Evolutionary conservation across 441 rosid genomes (phyloP), one percentile per base, ranked within the genome.

Genomic region (Omphalea diandra): DNA sequence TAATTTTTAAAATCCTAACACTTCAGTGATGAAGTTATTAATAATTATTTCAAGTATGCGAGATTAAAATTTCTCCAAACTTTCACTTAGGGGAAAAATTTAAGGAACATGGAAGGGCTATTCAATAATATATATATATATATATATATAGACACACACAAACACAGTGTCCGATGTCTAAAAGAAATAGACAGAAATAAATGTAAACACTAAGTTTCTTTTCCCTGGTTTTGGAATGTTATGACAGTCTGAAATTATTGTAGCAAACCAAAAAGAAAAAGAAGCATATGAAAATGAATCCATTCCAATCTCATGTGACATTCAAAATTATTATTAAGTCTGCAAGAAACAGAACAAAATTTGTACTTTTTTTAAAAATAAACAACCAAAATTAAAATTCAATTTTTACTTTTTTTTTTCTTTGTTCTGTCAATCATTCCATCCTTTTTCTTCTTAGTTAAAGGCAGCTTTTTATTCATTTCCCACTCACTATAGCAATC

Each of bases 401-500:
- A 26, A 12, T 6, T 33, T 17, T 0, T 6, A 8, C n/a, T 8
- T 58, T 2, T 35, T 18, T 36, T 20, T 11, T 11, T 9, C 14
- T 38, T 38, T 20, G 2, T 32, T 15, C 27, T n/a, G 12, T 32
- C 32, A 52, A 55, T n/a, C n/a, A n/a, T n/a, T n/a, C n/a, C 67
- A 58, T 43, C 58, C 36, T 27, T 20, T 55, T 14, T 38, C 29
- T 58, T 68, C 59, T 58, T 68, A 17, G 50, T 8, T 58, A 32
- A 68, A 63, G 74, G 27, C 43, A 61, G 66, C 72, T 74, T 73
- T 65, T 44, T 49, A 70, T 27, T 71, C n/a, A 70, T 63, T 72
- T 73, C 78, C 73, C 61, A 73, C 77, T 75, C 66, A 82, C 69
- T 57, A 72, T 44, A 63, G 73, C 77, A 58, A 78, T 76, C 79